Evolutionary conservation across 306 rosid species (phyloP).

Genomic region (Citrullus amarus): DNA sequence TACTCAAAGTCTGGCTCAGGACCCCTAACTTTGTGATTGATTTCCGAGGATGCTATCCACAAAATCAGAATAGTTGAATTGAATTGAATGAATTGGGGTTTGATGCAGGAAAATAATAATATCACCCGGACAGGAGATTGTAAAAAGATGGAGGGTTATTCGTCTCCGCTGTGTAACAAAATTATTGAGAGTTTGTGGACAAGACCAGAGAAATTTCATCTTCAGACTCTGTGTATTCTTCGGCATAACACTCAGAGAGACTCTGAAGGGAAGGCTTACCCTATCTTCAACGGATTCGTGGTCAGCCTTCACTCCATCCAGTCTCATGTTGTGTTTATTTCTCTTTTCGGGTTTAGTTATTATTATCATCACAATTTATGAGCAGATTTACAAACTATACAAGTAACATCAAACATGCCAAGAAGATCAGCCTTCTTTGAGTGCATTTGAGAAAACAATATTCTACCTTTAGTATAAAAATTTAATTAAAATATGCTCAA

Average conservation of each 20-base stretch:
- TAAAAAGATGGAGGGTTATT: constrained; percentile 38
- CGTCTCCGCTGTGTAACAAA: constrained; percentile 54
- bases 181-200: constrained; percentile 42
- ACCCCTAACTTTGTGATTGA: constrained; percentile 33
- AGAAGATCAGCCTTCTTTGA: neutral
- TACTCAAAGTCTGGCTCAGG: constrained; percentile 40
- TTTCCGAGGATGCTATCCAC: constrained; percentile 23
- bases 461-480: neutral
- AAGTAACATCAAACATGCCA: neutral
- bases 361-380: neutral
- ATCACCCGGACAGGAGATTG: constrained; percentile 18
- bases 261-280: constrained; percentile 38
- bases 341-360: neutral
- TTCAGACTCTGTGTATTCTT: constrained; percentile 62
- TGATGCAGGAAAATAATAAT: constrained; percentile 50
- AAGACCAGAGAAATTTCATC: constrained; percentile 61
- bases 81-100: constrained; percentile 32
- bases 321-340: neutral
- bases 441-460: neutral
- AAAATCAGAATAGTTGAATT: constrained; percentile 19
- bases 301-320: constrained; percentile 24
- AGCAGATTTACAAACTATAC: neutral
- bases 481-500: neutral
- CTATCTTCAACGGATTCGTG: constrained; percentile 61
- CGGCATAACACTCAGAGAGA: constrained; percentile 65